Evolutionary conservation across 2,329 filamentous ascomycete species (phyloP).

Genomic region (Talaromyces sp.): DNA sequence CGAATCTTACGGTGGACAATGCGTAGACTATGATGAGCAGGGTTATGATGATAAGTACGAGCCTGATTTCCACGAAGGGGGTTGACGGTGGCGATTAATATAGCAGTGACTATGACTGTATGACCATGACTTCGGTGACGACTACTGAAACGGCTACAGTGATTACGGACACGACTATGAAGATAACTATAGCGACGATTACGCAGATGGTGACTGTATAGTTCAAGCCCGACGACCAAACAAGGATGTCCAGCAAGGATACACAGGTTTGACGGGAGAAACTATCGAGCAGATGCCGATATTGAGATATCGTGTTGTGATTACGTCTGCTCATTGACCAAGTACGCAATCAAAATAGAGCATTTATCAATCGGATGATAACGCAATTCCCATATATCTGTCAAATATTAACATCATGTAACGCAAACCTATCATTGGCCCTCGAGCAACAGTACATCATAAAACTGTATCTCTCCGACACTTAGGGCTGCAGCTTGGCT

Average conservation of each 20-base stretch:
- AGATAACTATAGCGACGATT: not conserved
- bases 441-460: not conserved
- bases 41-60: too few species aligned
- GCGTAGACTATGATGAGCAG: too few species aligned
- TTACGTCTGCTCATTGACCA: not conserved
- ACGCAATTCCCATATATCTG: not conserved
- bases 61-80: too few species aligned
- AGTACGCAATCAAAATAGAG: not conserved
- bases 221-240: not conserved
- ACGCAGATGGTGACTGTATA: not conserved
- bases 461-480: not conserved
- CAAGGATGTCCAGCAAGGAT: not conserved
- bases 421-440: not conserved
- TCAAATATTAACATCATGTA: not conserved
- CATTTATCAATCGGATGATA: not conserved
- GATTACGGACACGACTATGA: not conserved
- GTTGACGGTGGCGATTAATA: not conserved
- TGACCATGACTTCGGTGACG: not conserved
- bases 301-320: not conserved
- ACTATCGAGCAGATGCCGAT: not conserved
- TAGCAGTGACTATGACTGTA: not conserved
- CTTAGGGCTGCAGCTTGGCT: not conserved
- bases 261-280: not conserved
- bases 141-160: not conserved
- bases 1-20: too few species aligned